Percentiles rank a stretch among this genome's conserved stretches.
phyloP scores from a whole-genome alignment of 192 early-diverging fungal species.

The Coemansia biformis region DNA sequence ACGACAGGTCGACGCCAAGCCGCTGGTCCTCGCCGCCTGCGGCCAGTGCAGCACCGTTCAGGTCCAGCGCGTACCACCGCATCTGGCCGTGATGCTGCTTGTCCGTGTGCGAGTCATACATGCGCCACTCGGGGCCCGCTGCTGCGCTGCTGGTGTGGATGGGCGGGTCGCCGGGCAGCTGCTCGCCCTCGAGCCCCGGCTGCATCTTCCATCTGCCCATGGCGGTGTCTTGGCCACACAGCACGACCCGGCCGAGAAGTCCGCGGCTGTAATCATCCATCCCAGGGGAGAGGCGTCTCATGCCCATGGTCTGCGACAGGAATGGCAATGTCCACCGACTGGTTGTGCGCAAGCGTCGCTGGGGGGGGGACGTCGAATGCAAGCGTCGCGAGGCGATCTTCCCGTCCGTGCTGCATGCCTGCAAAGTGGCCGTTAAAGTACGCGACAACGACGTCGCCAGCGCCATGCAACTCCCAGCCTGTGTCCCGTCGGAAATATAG shows the following conservation, averaged over 20 bases:
- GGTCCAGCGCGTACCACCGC: slow-evolving; percentile 34
- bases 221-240: slow-evolving; percentile 35
- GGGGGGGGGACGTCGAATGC: slow-evolving; percentile 8
- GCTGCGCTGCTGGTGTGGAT: too few relatives aligned
- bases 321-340: slow-evolving; percentile 11
- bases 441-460: slow-evolving; percentile 32
- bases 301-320: slow-evolving; percentile 46
- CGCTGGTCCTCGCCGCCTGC: neutral
- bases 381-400: slow-evolving; percentile 26
- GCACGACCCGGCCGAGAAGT: slow-evolving; percentile 23
- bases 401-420: slow-evolving; percentile 18
- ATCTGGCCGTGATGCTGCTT: neutral
- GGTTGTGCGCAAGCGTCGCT: neutral
- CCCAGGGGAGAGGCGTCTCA: slow-evolving; percentile 28
- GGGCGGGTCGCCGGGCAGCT: neutral
- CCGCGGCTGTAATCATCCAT: slow-evolving; percentile 42
- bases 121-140: too few relatives aligned
- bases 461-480: too few relatives aligned
- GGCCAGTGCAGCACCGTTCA: slow-evolving; percentile 13
- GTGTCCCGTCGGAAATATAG: too few relatives aligned
- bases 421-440: slow-evolving; percentile 20
- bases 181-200: slow-evolving; percentile 21
- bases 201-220: slow-evolving; percentile 19
- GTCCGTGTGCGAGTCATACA: neutral
- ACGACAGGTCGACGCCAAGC: slow-evolving; percentile 29